Base-by-base conservation (phyloP, 2,329 filamentous ascomycete genomes). In the Aspergillus pseudonomiae region DNA sequence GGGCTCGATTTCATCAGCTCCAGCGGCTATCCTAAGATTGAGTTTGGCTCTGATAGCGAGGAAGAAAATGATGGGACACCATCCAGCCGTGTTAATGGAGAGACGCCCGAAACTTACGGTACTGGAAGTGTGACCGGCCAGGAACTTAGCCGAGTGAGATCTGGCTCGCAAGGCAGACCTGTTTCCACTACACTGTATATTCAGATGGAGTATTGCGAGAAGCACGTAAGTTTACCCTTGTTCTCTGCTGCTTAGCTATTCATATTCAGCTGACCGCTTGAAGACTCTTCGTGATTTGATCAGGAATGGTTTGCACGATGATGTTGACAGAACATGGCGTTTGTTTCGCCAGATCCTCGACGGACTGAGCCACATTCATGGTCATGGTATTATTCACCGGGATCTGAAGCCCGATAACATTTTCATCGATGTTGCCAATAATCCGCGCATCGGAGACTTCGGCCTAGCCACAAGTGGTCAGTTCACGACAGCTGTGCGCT, bases 201-300 rank as follows among this genome's bases (percentile, higher is more conserved):
- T 61, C 95, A 96, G 65, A 99, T 99, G 95, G 95, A 99, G 75
- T 96, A 97, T 70, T 99, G 95, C 73, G 94, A 98, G 75, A 95
- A 94, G 74, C 88, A 91, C 68, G 88, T 90, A 80, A 77, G 85
- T 79, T 26, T 60, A 4, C 2, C 10, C 9, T 58, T n/a, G 14
- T 12, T 4, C 14, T 32, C 46, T 9, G 6, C 26, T 21, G 24
- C 4, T 30, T 52, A 52, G 11, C 6, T 12, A 26, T 11, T 6
- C 26, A 7, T 30, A 30, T 6, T 9, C 16, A 28, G 57, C 60
- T 63, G 71, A 68, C 65, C 36, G 54, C 19, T 53, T 59, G 14
- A 28, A 89, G 85, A 98, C 95, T 0, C 85, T 99, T 36, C 90
- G 94, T 24, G 93, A 98, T 81, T 80, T 97, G 34, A 96, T 99